Conservation (phyloP, 495 filamentous ascomycete genomes). For the Hyphodiscus hymeniophilus region DNA sequence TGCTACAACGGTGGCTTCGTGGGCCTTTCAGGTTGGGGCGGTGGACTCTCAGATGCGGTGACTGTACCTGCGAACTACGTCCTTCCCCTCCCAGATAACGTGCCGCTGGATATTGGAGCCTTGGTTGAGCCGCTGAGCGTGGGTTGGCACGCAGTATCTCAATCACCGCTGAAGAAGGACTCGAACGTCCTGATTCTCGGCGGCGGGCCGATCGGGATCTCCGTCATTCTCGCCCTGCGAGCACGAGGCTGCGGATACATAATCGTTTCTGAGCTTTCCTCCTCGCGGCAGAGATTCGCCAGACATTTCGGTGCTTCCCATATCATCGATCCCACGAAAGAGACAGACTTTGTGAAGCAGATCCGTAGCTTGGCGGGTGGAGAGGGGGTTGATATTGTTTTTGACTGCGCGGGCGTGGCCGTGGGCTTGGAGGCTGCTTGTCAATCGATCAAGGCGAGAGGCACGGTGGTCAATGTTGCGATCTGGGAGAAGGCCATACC, state of each 20-base stretch:
- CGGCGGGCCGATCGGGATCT: slow-evolving; percentile 56
- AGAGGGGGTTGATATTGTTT: slow-evolving; percentile 45
- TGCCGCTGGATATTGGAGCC: slow-evolving; percentile 45
- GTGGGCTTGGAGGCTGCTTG: slow-evolving; percentile 41
- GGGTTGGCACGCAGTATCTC: slow-evolving; percentile 57
- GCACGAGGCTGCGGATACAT: slow-evolving; percentile 41
- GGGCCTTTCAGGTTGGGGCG: slow-evolving; percentile 50
- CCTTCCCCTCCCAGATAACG: slow-evolving; percentile 35
- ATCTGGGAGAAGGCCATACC: slow-evolving; percentile 48
- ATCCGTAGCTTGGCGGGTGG: slow-evolving; percentile 38
- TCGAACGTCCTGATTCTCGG: slow-evolving; percentile 48
- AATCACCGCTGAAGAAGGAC: slow-evolving; percentile 40
- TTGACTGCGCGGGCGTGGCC: slow-evolving; percentile 51
- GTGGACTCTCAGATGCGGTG: slow-evolving; percentile 48
- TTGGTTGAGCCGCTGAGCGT: slow-evolving; percentile 56
- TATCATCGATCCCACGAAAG: slow-evolving; percentile 46
- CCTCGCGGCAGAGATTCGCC: slow-evolving; percentile 39
- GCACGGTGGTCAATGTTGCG: slow-evolving; percentile 54
- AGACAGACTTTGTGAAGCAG: slow-evolving; percentile 35
- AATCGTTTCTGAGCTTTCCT: slow-evolving; percentile 47
- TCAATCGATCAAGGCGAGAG: slow-evolving; percentile 38
- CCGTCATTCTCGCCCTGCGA: slow-evolving; percentile 48
- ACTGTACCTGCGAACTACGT: slow-evolving; percentile 39
- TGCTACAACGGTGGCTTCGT: slow-evolving; percentile 54
- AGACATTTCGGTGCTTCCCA: slow-evolving; percentile 45